Conservation (phyloP, 352 stramenopile genomes). For the Peronospora tabacina region DNA sequence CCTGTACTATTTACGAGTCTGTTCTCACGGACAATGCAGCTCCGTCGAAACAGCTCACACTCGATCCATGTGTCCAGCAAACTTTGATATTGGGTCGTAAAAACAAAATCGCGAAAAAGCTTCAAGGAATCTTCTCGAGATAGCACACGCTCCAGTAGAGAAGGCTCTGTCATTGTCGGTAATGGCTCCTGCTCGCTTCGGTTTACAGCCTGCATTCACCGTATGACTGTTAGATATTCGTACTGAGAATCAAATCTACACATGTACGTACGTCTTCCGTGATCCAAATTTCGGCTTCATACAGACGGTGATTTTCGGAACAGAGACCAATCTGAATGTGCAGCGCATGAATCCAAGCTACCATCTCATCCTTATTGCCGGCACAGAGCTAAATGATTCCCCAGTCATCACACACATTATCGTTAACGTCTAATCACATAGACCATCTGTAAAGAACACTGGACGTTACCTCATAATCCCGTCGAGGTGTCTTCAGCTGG, state of each 20-base stretch:
- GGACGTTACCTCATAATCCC: conserved; percentile 54
- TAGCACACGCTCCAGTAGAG: conserved; percentile 56
- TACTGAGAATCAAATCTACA: background rate
- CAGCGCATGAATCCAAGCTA: conserved; percentile 72
- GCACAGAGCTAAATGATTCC: conserved; percentile 50
- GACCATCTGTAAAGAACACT: background rate
- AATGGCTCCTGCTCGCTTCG: conserved; percentile 48
- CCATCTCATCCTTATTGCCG: conserved; percentile 72
- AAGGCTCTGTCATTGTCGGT: conserved; percentile 41
- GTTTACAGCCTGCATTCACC: conserved; percentile 38
- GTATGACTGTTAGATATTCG: background rate
- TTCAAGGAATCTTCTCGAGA: conserved; percentile 72
- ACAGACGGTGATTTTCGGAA: conserved; percentile 70
- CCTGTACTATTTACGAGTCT: conserved; percentile 28
- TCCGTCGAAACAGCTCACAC: conserved; percentile 70
- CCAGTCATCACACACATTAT: background rate
- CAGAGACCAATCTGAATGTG: conserved; percentile 75
- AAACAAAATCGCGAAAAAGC: conserved; percentile 74
- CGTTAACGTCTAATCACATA: background rate
- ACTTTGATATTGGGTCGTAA: conserved; percentile 46
- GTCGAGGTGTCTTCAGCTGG: conserved; percentile 62
- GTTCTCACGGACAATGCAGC: conserved; percentile 56
- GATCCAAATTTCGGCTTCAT: conserved; percentile 79
- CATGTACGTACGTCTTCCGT: conserved; percentile 62
- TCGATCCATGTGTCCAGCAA: conserved; percentile 82